phyloP scores from a whole-genome alignment of 352 stramenopile genomes.

The Globisporangium radiosum region DNA sequence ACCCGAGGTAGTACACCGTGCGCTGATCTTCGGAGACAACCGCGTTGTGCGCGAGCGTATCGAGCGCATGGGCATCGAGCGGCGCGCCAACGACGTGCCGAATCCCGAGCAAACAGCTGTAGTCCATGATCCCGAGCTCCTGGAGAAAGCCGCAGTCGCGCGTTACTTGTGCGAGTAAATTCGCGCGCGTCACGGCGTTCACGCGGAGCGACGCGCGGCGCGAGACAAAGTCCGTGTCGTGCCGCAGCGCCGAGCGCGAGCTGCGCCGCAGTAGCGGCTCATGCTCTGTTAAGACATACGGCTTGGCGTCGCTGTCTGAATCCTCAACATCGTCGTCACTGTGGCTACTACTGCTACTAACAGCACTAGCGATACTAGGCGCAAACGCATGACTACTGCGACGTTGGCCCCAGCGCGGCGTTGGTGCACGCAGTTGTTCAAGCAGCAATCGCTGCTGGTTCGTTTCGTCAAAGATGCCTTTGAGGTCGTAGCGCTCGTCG shows the following conservation, averaged over 20 bases:
- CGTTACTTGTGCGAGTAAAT: slow-evolving; percentile 73
- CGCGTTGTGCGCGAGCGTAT: slow-evolving; percentile 64
- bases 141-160: slow-evolving; percentile 82
- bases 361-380: not conserved
- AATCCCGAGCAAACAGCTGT: slow-evolving; percentile 78
- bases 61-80: slow-evolving; percentile 40
- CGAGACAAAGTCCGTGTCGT: slow-evolving; percentile 78
- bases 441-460: slow-evolving; percentile 28
- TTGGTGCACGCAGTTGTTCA: slow-evolving; percentile 22
- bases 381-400: not conserved
- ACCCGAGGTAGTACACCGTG: slow-evolving; percentile 79
- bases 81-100: slow-evolving; percentile 37
- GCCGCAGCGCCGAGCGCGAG: slow-evolving; percentile 54
- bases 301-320: slow-evolving; percentile 15
- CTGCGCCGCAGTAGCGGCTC: slow-evolving; percentile 44
- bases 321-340: slow-evolving; percentile 13
- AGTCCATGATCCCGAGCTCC: slow-evolving; percentile 85
- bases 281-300: slow-evolving; percentile 15
- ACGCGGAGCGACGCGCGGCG: slow-evolving; percentile 59
- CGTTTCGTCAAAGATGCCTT: slow-evolving; percentile 75
- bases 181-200: slow-evolving; percentile 62
- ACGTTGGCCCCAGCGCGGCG: slow-evolving; percentile 28
- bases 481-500: slow-evolving; percentile 80
- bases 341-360: slow-evolving; percentile 18
- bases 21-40: slow-evolving; percentile 67